Evolutionary conservation across 2,329 filamentous ascomycete species (phyloP).

Genomic region (Ceratocystis papillata): DNA sequence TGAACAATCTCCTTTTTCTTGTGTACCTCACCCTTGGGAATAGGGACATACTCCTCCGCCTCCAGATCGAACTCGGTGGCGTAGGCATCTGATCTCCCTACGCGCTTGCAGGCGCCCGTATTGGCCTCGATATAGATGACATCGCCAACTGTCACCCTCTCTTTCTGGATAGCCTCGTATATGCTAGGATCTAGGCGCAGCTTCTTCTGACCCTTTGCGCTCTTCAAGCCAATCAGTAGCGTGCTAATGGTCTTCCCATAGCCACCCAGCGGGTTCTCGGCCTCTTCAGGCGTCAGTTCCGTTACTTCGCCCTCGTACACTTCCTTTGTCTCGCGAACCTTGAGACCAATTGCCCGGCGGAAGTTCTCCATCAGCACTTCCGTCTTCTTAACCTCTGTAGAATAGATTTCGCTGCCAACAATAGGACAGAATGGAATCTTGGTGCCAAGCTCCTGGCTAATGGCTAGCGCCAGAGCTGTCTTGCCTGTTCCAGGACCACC

Average conservation of each 20-base stretch:
- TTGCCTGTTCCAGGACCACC: slow-evolving; percentile 95
- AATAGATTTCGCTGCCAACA: slow-evolving; percentile 96
- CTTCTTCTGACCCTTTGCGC: slow-evolving; percentile 94
- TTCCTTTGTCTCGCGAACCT: slow-evolving; percentile 97
- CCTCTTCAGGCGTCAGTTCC: slow-evolving; percentile 93
- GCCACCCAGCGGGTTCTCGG: slow-evolving; percentile 90
- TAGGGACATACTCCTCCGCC: slow-evolving; percentile 96
- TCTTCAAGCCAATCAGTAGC: slow-evolving; percentile 86
- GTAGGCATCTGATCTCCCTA: slow-evolving; percentile 91
- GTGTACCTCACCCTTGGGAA: slow-evolving; percentile 97
- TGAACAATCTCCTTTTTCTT: slow-evolving; percentile 99
- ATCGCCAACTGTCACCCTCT: slow-evolving; percentile 88
- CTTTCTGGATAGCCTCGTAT: slow-evolving; percentile 98
- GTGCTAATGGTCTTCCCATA: slow-evolving; percentile 98
- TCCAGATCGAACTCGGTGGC: slow-evolving; percentile 97
- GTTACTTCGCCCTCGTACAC: slow-evolving; percentile 98
- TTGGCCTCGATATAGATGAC: slow-evolving; percentile 99
- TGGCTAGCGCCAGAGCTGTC: slow-evolving; percentile 86
- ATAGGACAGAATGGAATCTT: slow-evolving; percentile 99
- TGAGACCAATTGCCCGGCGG: slow-evolving; percentile 85
- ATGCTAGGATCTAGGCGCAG: slow-evolving; percentile 92
- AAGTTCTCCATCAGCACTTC: slow-evolving; percentile 99
- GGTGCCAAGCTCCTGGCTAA: slow-evolving; percentile 92
- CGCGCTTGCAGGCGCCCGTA: slow-evolving; percentile 93
- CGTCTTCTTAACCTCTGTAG: slow-evolving; percentile 97